phyloP scores from a whole-genome alignment of 495 filamentous ascomycete genomes.

The Aspergillus sparsus region DNA sequence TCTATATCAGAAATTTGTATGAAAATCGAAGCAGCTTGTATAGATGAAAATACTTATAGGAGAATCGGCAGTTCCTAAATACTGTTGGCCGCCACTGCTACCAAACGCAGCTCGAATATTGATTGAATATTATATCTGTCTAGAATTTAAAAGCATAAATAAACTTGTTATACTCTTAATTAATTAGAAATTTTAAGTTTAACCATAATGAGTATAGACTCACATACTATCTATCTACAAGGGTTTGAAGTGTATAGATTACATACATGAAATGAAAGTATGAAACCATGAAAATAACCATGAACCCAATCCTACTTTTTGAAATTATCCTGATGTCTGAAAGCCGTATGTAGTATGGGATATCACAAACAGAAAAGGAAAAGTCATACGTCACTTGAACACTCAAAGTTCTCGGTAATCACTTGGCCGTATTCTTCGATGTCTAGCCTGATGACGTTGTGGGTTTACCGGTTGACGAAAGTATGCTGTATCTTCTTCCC shows the following conservation, averaged over 20 bases:
- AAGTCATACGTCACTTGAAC: not conserved
- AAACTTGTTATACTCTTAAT: not conserved
- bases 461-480: conserved; percentile 96
- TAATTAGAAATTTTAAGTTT: not conserved
- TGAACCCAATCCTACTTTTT: not conserved
- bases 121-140: too few relatives aligned
- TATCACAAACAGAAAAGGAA: not conserved
- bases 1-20: too few relatives aligned
- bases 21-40: too few relatives aligned
- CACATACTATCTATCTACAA: conserved; percentile 9
- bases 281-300: not conserved
- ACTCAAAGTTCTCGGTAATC: conserved; percentile 83
- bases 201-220: not conserved
- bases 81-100: too few relatives aligned
- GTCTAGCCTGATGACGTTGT: conserved; percentile 79
- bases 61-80: too few relatives aligned
- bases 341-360: conserved; percentile 4
- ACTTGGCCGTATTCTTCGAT: conserved; percentile 75
- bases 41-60: too few relatives aligned
- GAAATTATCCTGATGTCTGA: not conserved
- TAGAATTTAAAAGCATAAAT: not conserved
- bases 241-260: conserved; percentile 4
- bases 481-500: conserved; percentile 88
- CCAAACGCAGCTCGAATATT: too few relatives aligned
- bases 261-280: conserved; percentile 10